These are phyloP conservation scores for Dictyostelium citrinum DNA, from an alignment of 78 protist genomes.

Conservation along the genomic window DNA sequence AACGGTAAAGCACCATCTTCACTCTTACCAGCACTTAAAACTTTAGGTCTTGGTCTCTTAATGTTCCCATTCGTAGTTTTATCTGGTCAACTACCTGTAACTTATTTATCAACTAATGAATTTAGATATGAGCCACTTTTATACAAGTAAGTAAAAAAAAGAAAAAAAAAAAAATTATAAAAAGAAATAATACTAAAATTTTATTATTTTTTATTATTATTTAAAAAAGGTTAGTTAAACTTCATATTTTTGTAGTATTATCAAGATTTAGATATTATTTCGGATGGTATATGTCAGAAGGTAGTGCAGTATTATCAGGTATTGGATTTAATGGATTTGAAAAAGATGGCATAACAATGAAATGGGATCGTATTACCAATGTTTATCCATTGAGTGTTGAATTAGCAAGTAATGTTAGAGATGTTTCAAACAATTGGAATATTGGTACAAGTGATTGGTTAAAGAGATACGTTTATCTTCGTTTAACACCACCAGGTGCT, in stretches of 20 bases:
- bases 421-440: constrained; percentile 78
- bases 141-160: not conserved
- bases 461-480: constrained; percentile 67
- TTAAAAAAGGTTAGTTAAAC: not conserved
- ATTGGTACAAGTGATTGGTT: constrained; percentile 82
- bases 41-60: constrained; percentile 13
- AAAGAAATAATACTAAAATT: not conserved
- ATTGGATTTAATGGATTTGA: constrained; percentile 75
- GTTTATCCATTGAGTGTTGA: constrained; percentile 59
- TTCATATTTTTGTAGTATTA: constrained; percentile 24
- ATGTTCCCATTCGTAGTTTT: constrained; percentile 38
- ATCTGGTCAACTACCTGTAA: not conserved
- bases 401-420: constrained; percentile 65
- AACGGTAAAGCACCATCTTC: constrained; percentile 12
- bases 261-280: constrained; percentile 81
- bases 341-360: not conserved
- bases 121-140: constrained; percentile 54
- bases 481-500: constrained; percentile 68
- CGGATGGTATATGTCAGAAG: constrained; percentile 85
- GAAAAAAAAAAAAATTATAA: not conserved
- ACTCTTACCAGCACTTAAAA: constrained; percentile 2
- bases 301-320: constrained; percentile 59
- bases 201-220: not conserved
- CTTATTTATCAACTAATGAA: not conserved
- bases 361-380: constrained; percentile 74